These are phyloP conservation scores for Agarophyton chilense DNA, from an alignment of 23 red algal species.

Conservation along the genomic window DNA sequence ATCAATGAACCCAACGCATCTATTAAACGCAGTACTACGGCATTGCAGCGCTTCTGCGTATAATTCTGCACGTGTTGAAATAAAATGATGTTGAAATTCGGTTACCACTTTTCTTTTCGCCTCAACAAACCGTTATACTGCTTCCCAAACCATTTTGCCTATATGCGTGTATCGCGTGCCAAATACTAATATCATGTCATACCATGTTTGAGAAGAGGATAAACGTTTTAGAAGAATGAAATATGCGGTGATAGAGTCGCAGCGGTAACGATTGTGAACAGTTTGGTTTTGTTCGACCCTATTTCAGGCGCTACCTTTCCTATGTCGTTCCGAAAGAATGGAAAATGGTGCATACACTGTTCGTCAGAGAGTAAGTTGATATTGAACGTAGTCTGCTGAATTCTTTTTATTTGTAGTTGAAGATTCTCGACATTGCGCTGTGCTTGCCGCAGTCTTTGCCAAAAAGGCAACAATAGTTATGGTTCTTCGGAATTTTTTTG, in stretches of 20 bases:
- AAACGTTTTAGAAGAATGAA: slow-evolving; percentile 16
- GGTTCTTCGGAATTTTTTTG: too few relatives aligned
- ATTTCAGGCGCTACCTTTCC: too few relatives aligned
- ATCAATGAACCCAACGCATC: slow-evolving; percentile 54
- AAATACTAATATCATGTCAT: slow-evolving; percentile 4
- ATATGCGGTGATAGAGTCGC: slow-evolving; percentile 28
- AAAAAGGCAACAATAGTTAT: too few relatives aligned
- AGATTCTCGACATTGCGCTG: too few relatives aligned
- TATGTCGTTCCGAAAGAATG: too few relatives aligned
- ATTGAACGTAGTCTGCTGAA: too few relatives aligned
- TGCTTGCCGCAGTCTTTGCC: too few relatives aligned
- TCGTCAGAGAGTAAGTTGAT: too few relatives aligned
- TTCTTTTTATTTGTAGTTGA: too few relatives aligned
- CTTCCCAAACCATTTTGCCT: slow-evolving; percentile 34
- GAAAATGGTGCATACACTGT: too few relatives aligned
- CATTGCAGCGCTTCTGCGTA: slow-evolving; percentile 2
- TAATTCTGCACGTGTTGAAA: not conserved
- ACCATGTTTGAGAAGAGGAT: slow-evolving; percentile 9
- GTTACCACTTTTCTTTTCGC: slow-evolving; percentile 16
- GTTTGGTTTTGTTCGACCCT: too few relatives aligned
- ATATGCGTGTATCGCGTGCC: slow-evolving; percentile 22
- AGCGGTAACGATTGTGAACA: slow-evolving; percentile 13
- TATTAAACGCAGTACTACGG: not conserved
- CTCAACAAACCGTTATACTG: not conserved
- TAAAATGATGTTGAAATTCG: not conserved